Evolutionary conservation across 2,329 filamentous ascomycete genomes (phyloP).

Genomic region (Fusarium begoniae): DNA sequence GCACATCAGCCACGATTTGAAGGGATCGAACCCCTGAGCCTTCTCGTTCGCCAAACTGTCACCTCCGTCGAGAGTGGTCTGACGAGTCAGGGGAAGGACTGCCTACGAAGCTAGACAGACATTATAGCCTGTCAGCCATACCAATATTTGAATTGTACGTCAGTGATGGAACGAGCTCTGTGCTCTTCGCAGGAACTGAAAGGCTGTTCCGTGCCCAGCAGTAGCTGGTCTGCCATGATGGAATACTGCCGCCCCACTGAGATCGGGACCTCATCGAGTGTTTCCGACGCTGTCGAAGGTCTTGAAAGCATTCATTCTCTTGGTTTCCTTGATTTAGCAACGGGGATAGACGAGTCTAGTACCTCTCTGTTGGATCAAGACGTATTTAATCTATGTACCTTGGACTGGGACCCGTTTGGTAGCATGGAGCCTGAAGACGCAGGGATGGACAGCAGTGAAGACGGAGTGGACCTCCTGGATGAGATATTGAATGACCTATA

Average conservation of each 20-base stretch:
- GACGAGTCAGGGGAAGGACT: not conserved
- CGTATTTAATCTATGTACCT: rapidly evolving
- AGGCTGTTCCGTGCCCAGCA: not conserved
- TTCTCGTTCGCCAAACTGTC: not conserved
- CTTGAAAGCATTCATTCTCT: not conserved
- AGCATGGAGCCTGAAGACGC: not conserved
- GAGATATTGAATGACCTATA: not conserved
- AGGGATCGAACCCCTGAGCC: not conserved
- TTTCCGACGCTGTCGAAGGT: not conserved
- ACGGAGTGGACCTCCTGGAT: too few relatives aligned
- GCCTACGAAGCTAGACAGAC: not conserved
- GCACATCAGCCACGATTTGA: not conserved
- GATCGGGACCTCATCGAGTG: not conserved
- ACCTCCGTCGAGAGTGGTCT: not conserved
- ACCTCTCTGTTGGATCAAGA: not conserved
- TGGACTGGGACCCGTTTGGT: not conserved
- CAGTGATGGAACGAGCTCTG: not conserved
- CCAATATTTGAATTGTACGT: not conserved
- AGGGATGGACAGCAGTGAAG: not conserved
- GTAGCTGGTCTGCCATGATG: not conserved
- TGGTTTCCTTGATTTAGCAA: not conserved
- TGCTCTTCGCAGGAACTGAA: not conserved
- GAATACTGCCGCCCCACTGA: not conserved
- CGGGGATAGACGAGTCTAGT: not conserved
- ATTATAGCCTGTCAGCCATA: not conserved